These are phyloP conservation scores for Gamsiella multidivaricata DNA, from an alignment of 192 early-diverging fungal genomes.

Conservation along the genomic window DNA sequence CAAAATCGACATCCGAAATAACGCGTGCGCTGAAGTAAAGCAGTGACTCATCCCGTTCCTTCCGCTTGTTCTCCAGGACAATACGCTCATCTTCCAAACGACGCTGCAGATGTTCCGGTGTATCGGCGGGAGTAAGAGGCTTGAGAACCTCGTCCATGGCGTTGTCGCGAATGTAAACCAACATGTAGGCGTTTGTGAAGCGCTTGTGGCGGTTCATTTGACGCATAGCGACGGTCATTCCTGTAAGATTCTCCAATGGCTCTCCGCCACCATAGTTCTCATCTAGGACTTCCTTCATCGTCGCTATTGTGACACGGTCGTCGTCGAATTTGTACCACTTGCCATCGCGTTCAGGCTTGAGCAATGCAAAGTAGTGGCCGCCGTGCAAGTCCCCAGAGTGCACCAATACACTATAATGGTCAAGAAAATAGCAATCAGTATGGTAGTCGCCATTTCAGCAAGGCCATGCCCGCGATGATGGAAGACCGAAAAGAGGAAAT, in stretches of 20 bases:
- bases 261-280: conserved; percentile 94
- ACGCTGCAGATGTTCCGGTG: conserved; percentile 83
- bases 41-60: conserved; percentile 78
- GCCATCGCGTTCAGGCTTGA: conserved; percentile 81
- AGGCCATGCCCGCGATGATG: too few relatives aligned
- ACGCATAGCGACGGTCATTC: conserved; percentile 58
- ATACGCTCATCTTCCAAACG: conserved; percentile 72
- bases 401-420: conserved; percentile 80
- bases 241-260: conserved; percentile 39
- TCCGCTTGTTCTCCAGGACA: conserved; percentile 65
- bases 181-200: conserved; percentile 98
- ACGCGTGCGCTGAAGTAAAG: conserved; percentile 73
- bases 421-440: neutral
- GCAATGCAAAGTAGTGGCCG: conserved; percentile 94
- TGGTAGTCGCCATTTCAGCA: too few relatives aligned
- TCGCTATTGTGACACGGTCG: conserved; percentile 87
- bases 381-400: conserved; percentile 94
- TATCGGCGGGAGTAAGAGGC: conserved; percentile 72
- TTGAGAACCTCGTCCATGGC: conserved; percentile 78
- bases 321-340: conserved; percentile 97
- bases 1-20: conserved; percentile 73
- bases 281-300: conserved; percentile 86
- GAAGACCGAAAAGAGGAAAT: too few relatives aligned
- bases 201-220: conserved; percentile 69
- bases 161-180: conserved; percentile 93